A percentile compares a stretch with the other conserved stretches of the same genome.
Evolutionary conservation across 2,329 filamentous ascomycete genomes (phyloP).

Genomic region (Apiospora pterosperma): DNA sequence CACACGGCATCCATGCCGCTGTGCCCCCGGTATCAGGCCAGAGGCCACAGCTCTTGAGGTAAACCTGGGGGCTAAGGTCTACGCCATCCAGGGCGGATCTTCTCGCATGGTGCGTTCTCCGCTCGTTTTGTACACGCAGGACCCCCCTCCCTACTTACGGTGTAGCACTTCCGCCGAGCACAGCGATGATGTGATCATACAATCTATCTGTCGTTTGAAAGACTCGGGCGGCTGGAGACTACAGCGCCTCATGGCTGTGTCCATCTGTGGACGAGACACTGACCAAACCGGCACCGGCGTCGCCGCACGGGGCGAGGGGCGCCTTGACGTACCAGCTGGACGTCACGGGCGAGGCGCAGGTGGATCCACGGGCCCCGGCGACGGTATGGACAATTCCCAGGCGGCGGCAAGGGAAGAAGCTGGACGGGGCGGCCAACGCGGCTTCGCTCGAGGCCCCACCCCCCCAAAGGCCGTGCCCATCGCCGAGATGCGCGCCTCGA

Average conservation of each 20-base stretch:
- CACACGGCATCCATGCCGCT: background rate
- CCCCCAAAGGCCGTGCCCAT: background rate
- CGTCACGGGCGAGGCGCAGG: constrained; percentile 1
- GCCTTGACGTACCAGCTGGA: background rate
- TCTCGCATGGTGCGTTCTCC: background rate
- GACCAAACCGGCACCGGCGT: background rate
- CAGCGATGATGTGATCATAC: background rate
- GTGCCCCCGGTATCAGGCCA: background rate
- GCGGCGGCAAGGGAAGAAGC: constrained; percentile 20
- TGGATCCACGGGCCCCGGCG: constrained; percentile 6
- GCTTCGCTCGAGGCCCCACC: background rate
- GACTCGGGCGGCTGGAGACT: too few species aligned
- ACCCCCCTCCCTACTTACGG: background rate
- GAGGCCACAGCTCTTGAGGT: background rate
- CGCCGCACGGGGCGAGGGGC: background rate
- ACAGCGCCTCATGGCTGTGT: too few species aligned
- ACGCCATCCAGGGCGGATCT: background rate
- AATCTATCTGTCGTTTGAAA: too few species aligned
- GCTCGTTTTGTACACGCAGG: background rate
- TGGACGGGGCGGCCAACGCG: constrained; percentile 19
- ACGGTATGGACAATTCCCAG: constrained; percentile 24
- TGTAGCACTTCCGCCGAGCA: background rate
- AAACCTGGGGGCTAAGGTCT: background rate
- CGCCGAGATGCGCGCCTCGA: background rate
- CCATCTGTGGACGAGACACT: background rate